These are phyloP conservation scores for Phaffia rhodozyma DNA, from an alignment of 1,284 basidiomycete species.

Conservation along the genomic window DNA sequence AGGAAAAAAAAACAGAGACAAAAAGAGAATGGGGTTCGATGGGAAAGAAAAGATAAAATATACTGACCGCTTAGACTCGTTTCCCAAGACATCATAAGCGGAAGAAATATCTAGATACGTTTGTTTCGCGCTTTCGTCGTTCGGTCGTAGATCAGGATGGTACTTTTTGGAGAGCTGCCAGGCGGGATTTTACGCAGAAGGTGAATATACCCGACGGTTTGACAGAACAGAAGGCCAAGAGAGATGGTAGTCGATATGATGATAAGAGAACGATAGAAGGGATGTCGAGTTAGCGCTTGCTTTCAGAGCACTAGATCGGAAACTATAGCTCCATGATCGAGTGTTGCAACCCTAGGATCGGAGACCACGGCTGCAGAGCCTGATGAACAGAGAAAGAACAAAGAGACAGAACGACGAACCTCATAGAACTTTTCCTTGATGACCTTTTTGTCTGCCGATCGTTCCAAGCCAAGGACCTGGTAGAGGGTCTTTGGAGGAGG, in stretches of 20 bases:
- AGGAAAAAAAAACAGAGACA: too few relatives aligned
- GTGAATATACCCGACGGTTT: too few relatives aligned
- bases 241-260: too few relatives aligned
- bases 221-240: too few relatives aligned
- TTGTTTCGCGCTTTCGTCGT: slow-evolving; percentile 10
- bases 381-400: too few relatives aligned
- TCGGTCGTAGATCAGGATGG: slow-evolving; percentile 21
- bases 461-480: slow-evolving; percentile 15
- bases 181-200: too few relatives aligned
- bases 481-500: slow-evolving; percentile 21
- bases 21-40: background rate
- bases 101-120: slow-evolving; percentile 12
- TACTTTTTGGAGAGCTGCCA: slow-evolving; percentile 23
- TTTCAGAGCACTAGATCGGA: too few relatives aligned
- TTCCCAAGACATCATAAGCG: slow-evolving; percentile 15
- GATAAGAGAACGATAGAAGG: too few relatives aligned
- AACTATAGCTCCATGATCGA: too few relatives aligned
- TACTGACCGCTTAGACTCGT: slow-evolving; percentile 11
- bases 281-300: too few relatives aligned
- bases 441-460: slow-evolving; percentile 19
- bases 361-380: too few relatives aligned
- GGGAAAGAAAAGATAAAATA: background rate
- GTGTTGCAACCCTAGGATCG: too few relatives aligned
- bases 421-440: slow-evolving; percentile 28
- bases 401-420: slow-evolving; percentile 11